Conservation (phyloP, 2,329 filamentous ascomycete species). For the Botrytis byssoidea region DNA sequence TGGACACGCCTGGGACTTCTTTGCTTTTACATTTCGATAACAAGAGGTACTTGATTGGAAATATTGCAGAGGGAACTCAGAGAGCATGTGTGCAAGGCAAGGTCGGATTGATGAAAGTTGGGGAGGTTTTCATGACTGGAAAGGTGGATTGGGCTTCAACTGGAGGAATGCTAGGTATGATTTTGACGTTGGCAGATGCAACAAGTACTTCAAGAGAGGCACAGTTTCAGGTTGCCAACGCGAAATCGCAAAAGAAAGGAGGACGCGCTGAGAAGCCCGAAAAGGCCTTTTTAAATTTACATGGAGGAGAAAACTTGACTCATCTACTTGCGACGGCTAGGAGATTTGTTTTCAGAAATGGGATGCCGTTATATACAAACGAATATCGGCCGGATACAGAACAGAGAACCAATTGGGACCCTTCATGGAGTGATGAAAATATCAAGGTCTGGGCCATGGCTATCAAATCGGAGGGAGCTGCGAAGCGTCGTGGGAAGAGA, state of each 20-base stretch:
- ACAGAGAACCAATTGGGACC: conserved; percentile 43
- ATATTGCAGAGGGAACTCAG: conserved; percentile 80
- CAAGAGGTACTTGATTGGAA: conserved; percentile 82
- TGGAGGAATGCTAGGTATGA: conserved; percentile 80
- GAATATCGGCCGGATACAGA: conserved; percentile 53
- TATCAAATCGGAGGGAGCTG: conserved; percentile 42
- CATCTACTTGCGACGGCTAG: conserved; percentile 80
- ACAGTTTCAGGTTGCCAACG: conserved; percentile 28
- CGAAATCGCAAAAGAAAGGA: conserved; percentile 23
- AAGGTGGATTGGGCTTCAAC: conserved; percentile 70
- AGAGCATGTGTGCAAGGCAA: conserved; percentile 63
- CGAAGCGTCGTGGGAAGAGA: conserved; percentile 45
- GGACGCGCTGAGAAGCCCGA: conserved; percentile 33
- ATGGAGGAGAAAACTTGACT: conserved; percentile 77
- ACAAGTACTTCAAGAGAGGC: conserved; percentile 49
- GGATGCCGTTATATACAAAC: conserved; percentile 67
- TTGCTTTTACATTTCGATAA: conserved; percentile 77
- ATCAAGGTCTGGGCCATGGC: conserved; percentile 85
- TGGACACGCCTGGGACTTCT: conserved; percentile 79
- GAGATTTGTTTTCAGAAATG: conserved; percentile 81
- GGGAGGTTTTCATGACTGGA: conserved; percentile 82
- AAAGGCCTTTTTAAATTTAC: conserved; percentile 57
- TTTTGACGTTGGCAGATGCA: conserved; percentile 78
- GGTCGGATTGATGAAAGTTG: conserved; percentile 61
- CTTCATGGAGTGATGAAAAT: conserved; percentile 73